Percentiles rank a stretch among this genome's conserved stretches.
These are phyloP conservation scores for Acacia melanoxylon DNA, from an alignment of 306 rosid species.

Conservation along the genomic window DNA sequence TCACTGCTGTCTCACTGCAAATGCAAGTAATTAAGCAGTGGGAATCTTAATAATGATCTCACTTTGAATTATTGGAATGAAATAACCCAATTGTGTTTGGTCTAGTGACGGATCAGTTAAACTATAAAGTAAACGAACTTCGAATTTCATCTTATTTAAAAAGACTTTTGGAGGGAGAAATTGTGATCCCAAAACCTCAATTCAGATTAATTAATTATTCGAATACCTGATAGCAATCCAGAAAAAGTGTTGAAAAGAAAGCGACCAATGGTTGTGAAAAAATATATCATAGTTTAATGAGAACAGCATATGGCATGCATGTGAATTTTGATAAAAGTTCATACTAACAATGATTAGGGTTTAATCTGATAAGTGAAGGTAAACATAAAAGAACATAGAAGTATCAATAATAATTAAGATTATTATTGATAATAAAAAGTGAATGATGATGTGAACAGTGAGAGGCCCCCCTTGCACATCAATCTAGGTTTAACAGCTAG, in stretches of 20 bases:
- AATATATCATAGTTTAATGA: not conserved
- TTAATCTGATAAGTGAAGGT: conserved; percentile 25
- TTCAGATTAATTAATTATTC: too few relatives aligned
- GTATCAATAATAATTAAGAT: conserved; percentile 10
- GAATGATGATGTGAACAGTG: not conserved
- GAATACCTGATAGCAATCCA: too few relatives aligned
- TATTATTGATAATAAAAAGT: conserved; percentile 3
- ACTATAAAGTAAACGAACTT: too few relatives aligned
- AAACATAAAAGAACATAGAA: conserved; percentile 25
- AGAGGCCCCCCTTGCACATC: not conserved
- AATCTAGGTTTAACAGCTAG: conserved; percentile 25
- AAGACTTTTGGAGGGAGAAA: too few relatives aligned
- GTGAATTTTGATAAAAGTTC: conserved; percentile 8
- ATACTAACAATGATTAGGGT: conserved; percentile 22
- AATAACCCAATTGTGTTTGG: not conserved
- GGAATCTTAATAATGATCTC: conserved; percentile 12
- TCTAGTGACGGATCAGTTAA: fast-evolving
- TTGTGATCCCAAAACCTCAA: too few relatives aligned
- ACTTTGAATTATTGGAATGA: not conserved
- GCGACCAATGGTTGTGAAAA: too few relatives aligned
- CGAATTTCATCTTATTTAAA: too few relatives aligned
- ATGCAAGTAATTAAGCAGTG: not conserved
- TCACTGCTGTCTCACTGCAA: not conserved
- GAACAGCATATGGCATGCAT: not conserved
- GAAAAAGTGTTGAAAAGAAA: too few relatives aligned